A percentile compares a stretch with the other conserved stretches of the same genome.
phyloP scores from a whole-genome alignment of 2,329 filamentous ascomycete genomes.

The Blastomyces gilchristii region DNA sequence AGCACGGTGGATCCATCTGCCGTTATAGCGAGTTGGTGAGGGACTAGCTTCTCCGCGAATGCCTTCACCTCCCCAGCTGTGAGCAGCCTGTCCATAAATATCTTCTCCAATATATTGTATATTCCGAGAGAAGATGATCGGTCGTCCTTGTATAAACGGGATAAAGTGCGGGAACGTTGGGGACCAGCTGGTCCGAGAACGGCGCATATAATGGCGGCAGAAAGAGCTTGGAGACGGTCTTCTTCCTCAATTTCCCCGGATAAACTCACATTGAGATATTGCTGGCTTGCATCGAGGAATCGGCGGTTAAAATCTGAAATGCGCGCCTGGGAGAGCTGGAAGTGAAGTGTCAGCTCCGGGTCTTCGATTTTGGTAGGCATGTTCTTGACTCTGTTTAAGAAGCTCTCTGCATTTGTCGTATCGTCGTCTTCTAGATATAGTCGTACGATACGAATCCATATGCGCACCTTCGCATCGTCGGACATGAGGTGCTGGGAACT shows the following conservation, averaged over 20 bases:
- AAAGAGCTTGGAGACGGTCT: slow-evolving; percentile 74
- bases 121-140: slow-evolving; percentile 61
- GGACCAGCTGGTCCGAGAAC: slow-evolving; percentile 88
- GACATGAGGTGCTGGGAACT: slow-evolving; percentile 75
- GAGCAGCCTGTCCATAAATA: slow-evolving; percentile 84
- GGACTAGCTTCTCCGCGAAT: slow-evolving; percentile 68
- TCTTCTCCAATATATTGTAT: slow-evolving; percentile 87
- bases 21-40: slow-evolving; percentile 83
- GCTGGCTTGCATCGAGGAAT: slow-evolving; percentile 77
- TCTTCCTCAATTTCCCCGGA: slow-evolving; percentile 69
- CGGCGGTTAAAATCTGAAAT: slow-evolving; percentile 84
- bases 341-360: slow-evolving; percentile 66
- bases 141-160: slow-evolving; percentile 87
- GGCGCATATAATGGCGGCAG: slow-evolving; percentile 81
- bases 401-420: slow-evolving; percentile 70
- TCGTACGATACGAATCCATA: slow-evolving; percentile 90
- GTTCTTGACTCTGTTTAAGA: slow-evolving; percentile 91
- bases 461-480: slow-evolving; percentile 67
- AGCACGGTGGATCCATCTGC: slow-evolving; percentile 88
- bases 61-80: slow-evolving; percentile 70
- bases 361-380: slow-evolving; percentile 60
- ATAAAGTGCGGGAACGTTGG: slow-evolving; percentile 66
- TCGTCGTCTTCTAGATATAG: slow-evolving; percentile 93
- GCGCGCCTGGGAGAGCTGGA: slow-evolving; percentile 81
- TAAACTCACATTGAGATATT: slow-evolving; percentile 80